A percentile compares a stretch with the other conserved stretches of the same genome.
phyloP scores from a whole-genome alignment of 2,329 filamentous ascomycete species.

The Diaporthe citri region DNA sequence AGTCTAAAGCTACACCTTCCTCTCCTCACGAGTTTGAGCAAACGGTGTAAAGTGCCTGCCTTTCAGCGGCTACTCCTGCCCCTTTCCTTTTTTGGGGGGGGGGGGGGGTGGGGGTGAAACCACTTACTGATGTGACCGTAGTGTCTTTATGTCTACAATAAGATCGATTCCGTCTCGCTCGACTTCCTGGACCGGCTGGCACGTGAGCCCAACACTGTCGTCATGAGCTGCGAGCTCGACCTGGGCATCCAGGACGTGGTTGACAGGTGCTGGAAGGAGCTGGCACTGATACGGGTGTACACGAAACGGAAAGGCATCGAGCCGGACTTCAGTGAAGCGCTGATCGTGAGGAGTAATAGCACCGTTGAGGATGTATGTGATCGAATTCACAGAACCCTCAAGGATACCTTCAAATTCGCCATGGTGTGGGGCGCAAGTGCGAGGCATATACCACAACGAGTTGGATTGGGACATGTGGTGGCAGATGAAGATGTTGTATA shows the following conservation, averaged over 20 bases:
- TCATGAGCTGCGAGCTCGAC: constrained; percentile 98
- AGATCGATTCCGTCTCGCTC: constrained; percentile 94
- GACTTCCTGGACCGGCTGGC: constrained; percentile 94
- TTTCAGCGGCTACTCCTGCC: neutral
- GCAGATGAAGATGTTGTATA: constrained; percentile 77
- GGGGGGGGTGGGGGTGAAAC: neutral
- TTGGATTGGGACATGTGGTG: constrained; percentile 87
- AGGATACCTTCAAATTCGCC: constrained; percentile 99
- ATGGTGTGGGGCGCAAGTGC: constrained; percentile 98
- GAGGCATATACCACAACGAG: constrained; percentile 92
- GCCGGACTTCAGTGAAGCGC: constrained; percentile 88
- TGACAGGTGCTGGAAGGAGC: constrained; percentile 93
- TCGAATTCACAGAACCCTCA: constrained; percentile 90
- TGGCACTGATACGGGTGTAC: constrained; percentile 91
- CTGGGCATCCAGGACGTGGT: constrained; percentile 94
- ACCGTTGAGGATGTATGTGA: constrained; percentile 98
- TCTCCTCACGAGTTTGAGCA: neutral
- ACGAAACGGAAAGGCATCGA: constrained; percentile 96
- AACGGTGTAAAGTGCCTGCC: neutral
- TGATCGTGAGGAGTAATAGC: constrained; percentile 91
- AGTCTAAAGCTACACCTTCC: constrained; percentile 15
- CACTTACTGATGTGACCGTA: neutral
- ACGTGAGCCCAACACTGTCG: constrained; percentile 91
- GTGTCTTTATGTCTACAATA: constrained; percentile 99
- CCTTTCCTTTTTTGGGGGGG: neutral